Conservation (phyloP, 202 grass and related monocot species). For the Panicum virgatum region DNA sequence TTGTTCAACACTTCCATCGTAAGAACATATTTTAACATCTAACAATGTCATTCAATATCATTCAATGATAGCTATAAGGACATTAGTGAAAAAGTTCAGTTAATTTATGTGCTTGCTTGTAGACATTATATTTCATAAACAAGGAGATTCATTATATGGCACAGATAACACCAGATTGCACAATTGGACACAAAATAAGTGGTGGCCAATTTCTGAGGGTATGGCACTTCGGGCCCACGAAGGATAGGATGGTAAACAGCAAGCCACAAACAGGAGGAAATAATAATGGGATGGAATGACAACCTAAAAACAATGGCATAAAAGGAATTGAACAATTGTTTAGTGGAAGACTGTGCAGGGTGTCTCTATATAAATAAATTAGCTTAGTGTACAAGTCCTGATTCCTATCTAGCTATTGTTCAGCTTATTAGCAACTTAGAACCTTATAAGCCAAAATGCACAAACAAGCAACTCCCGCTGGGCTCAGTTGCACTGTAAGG, state of each 20-base stretch:
- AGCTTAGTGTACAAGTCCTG: neutral
- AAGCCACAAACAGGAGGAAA: neutral
- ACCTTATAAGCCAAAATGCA: neutral
- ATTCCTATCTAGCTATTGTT: neutral
- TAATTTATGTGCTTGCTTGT: neutral
- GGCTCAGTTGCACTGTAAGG: neutral
- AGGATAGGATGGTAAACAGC: neutral
- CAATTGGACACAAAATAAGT: neutral
- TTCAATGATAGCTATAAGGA: neutral
- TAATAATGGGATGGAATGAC: neutral
- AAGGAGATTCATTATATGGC: neutral
- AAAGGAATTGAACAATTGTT: neutral
- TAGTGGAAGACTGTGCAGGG: neutral
- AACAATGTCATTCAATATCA: neutral
- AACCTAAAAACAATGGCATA: neutral
- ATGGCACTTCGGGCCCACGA: neutral
- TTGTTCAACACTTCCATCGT: neutral
- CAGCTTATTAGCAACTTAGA: constrained; percentile 4
- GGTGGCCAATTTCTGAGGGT: neutral
- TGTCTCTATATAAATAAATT: neutral
- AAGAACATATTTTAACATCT: neutral
- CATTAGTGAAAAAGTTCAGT: neutral
- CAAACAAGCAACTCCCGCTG: neutral
- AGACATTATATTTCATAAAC: neutral
- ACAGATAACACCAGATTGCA: neutral